Base-by-base conservation (phyloP, 2,329 filamentous ascomycete species). In the Paracorniculantispora psalliotae region DNA sequence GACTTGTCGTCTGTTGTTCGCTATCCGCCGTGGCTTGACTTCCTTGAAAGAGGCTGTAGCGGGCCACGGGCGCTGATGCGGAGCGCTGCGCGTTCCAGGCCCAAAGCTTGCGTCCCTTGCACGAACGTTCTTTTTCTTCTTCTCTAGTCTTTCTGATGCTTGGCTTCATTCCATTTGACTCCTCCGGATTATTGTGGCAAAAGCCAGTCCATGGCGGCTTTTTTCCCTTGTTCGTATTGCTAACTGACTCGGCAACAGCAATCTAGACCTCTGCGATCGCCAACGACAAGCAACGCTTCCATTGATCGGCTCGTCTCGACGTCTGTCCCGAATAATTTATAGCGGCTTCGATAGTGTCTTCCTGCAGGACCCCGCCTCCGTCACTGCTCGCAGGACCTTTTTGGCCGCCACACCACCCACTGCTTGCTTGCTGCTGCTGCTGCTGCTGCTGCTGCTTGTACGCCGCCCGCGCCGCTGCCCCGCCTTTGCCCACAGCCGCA, bases 401-500 rank as follows among this genome's bases (percentile, higher is more conserved):
- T 10, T 44, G 23, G 37, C 30, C 21, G 30, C 52, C 52, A 56
- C 52, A 37, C 52, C 41, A 33, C 19, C 30, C 50, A 19, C 35
- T 41, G 33, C 41, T 47, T 4, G 7, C 6, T 15, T 15, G n/a
- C 37, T 19, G n/a, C 37, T 41, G 37, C 37, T 33, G 6, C 30
- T 33, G 6, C 30, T 33, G 30, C 30, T 33, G 6, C 30, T 33
- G 6, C 30, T 33, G 12, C 37, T 17, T 41, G 26, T 26, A 41
- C 41, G 28, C 28, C 21, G 28, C 44, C 35, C 33, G 26, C 28
- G 30, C 23, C 33, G 54, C 30, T 57, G 54, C 54, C 54, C 54
- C 44, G 54, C 54, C 54, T 48, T 49, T 49, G 46, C 25, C 55
- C 55, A 57, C 55, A 57, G 54, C 44, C 55, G 47, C 55, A 50